Percentiles rank a stretch among this genome's conserved stretches.
Conservation (phyloP, 768 basidiomycete genomes). For the Lentinula raphanica region DNA sequence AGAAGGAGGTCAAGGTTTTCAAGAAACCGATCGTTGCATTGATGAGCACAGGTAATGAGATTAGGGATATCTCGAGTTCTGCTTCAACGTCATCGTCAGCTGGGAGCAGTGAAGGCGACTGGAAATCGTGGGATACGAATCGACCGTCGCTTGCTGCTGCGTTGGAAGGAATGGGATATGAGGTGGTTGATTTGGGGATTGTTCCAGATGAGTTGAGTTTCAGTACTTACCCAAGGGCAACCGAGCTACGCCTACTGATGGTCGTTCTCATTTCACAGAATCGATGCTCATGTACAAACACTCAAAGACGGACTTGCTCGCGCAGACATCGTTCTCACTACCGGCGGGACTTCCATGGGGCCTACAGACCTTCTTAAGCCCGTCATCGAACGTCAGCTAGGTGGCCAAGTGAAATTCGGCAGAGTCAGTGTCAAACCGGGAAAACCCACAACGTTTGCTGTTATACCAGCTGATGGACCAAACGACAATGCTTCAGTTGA, state of each 20-base stretch:
- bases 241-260: too few species aligned
- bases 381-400: constrained; percentile 73
- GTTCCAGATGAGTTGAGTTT: constrained; percentile 61
- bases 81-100: constrained; percentile 34
- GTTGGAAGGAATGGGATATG: constrained; percentile 68
- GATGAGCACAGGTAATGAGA: constrained; percentile 83
- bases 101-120: constrained; percentile 29
- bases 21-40: constrained; percentile 74
- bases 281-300: constrained; percentile 51
- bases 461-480: constrained; percentile 39
- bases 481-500: background rate
- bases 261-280: constrained; percentile 27
- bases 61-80: constrained; percentile 46
- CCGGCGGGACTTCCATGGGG: constrained; percentile 92
- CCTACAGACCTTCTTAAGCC: constrained; percentile 84
- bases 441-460: constrained; percentile 89
- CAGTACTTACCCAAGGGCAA: background rate
- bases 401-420: constrained; percentile 80
- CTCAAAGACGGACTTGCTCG: constrained; percentile 51
- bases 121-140: constrained; percentile 85
- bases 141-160: constrained; percentile 70
- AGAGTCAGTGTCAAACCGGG: constrained; percentile 79
- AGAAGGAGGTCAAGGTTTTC: constrained; percentile 62
- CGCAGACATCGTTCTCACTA: constrained; percentile 77
- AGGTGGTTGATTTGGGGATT: constrained; percentile 77